Base-by-base conservation (phyloP, 2,329 filamentous ascomycete genomes). In the Fusarium kyushuense region DNA sequence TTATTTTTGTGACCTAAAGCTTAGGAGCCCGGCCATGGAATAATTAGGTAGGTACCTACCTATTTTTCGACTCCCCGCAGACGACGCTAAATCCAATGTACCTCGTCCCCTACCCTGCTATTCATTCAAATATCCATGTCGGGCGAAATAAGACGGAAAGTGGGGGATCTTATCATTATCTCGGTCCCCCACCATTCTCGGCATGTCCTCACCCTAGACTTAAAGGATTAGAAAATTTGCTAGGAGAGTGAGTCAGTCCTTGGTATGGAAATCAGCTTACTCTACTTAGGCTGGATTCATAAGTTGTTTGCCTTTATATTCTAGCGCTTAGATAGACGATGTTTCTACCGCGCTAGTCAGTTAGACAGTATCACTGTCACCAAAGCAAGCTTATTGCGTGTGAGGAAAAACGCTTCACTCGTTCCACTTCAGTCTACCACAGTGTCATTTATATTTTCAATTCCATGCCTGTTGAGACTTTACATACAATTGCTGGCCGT, bases 1-100 rank as follows among this genome's bases (percentile, higher is more conserved):
- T 27, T 27, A 27, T 27, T 27, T 27, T 8, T 27, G 27, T 27
- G 9, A 6, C 27, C 27, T 8, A 7, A 27, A 27, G 27, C 27
- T 27, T 6, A 7, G 9, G 27, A 27, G 27, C 6, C 27, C 27
- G 27, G 27, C 27, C 27, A 27, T 67, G 54, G 47, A 72, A 74
- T 64, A 74, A 69, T 74, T 72, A n/a, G n/a, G n/a, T n/a, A n/a
- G n/a, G n/a, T n/a, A n/a, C n/a, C n/a, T n/a, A n/a, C n/a, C n/a
- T n/a, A 74, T 70, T 74, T 74, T 73, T 72, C 42, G 69, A 41
- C 54, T 53, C 52, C 53, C 67, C 71, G 62, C 71, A 69, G 58
- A 52, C 62, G 59, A 68, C 65, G 56, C 66, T 67, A 71, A 53
- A 54, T 21, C 36, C 23, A 35, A 67, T 45, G 40, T 47, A 70